Percentiles rank a stretch among this genome's conserved stretches.
Evolutionary conservation across 495 filamentous ascomycete genomes (phyloP).

Genomic region (Penicillium angulare): DNA sequence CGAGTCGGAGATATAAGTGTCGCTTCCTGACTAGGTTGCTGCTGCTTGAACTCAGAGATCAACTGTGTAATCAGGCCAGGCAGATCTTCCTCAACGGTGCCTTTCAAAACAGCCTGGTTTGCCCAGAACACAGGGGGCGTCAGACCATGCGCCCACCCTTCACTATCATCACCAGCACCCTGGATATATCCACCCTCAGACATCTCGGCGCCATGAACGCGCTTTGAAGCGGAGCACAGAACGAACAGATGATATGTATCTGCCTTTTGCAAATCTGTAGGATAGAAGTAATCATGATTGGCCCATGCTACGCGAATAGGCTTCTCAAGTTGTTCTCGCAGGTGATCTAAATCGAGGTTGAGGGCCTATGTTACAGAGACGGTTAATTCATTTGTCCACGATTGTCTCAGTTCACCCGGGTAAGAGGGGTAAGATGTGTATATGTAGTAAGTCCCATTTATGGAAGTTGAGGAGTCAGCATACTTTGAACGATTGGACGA

Average conservation of each 20-base stretch:
- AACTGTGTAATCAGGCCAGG: conserved; percentile 60
- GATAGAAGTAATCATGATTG: conserved; percentile 40
- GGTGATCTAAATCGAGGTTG: conserved; percentile 47
- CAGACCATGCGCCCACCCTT: conserved; percentile 80
- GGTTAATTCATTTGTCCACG: background rate
- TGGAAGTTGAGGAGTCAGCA: background rate
- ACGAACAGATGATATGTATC: conserved; percentile 59
- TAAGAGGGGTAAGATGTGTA: conserved; percentile 3
- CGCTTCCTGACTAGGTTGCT: conserved; percentile 17
- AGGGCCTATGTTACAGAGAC: conserved; percentile 33
- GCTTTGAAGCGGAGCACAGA: conserved; percentile 76
- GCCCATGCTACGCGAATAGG: conserved; percentile 45
- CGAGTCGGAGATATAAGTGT: conserved; percentile 36
- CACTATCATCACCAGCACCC: conserved; percentile 89
- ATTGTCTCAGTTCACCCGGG: conserved; percentile 5
- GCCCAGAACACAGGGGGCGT: conserved; percentile 78
- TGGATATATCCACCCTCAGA: conserved; percentile 82
- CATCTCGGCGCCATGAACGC: conserved; percentile 62
- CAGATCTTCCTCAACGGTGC: conserved; percentile 61
- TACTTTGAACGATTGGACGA: conserved; percentile 62
- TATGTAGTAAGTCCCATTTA: background rate
- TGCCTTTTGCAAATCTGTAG: conserved; percentile 37
- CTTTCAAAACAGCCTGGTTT: conserved; percentile 54
- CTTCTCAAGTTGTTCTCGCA: conserved; percentile 35
- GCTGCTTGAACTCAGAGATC: conserved; percentile 35